Evolutionary conservation across 805 yeast species (phyloP).

Genomic region (Tetrapisispora phaffii): DNA sequence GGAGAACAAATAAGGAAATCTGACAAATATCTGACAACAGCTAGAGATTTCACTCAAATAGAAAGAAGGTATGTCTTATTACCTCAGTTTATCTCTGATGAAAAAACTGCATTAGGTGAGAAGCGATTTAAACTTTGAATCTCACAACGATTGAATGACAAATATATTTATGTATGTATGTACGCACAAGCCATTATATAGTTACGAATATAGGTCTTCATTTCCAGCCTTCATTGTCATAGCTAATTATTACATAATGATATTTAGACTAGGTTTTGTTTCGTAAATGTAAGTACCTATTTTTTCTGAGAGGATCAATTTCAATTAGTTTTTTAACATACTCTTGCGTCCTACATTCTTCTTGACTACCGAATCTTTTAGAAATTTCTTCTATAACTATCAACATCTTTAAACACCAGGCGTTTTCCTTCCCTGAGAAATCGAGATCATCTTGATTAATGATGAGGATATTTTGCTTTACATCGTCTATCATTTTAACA

Average conservation of each 20-base stretch:
- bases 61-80: slow-evolving; percentile 43
- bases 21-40: slow-evolving; percentile 38
- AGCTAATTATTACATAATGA: background rate
- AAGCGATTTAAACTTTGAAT: background rate
- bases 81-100: slow-evolving; percentile 12
- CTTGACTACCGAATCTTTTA: slow-evolving; percentile 27
- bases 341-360: slow-evolving; percentile 13
- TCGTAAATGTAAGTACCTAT: slow-evolving; percentile 42
- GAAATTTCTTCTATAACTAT: slow-evolving; percentile 36
- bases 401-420: slow-evolving; percentile 66
- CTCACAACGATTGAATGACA: background rate
- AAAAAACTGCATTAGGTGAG: slow-evolving; percentile 2
- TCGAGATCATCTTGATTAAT: slow-evolving; percentile 65
- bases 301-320: slow-evolving; percentile 56
- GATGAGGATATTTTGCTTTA: slow-evolving; percentile 44
- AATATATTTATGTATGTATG: background rate
- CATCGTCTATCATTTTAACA: slow-evolving; percentile 33
- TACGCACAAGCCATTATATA: background rate
- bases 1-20: slow-evolving; percentile 27
- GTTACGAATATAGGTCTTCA: background rate
- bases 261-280: slow-evolving; percentile 5
- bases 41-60: slow-evolving; percentile 32
- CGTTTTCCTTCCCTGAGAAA: slow-evolving; percentile 51
- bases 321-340: slow-evolving; percentile 36
- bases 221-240: background rate